phyloP scores from a whole-genome alignment of 1,139 yeast species.

The Nakaseomyces kungkrabaensis region DNA sequence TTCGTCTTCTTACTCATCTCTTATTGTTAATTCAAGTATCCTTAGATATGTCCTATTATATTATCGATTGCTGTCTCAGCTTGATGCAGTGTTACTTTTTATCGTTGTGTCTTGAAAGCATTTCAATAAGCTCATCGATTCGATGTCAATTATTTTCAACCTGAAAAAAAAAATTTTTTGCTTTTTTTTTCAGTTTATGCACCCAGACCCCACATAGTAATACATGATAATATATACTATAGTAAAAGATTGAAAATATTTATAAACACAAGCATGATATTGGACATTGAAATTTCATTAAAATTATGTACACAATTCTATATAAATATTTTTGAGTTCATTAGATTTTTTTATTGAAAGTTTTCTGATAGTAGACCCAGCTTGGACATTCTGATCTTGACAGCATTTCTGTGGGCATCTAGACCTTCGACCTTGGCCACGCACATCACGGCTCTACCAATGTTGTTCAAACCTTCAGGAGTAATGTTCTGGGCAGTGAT shows the following conservation, averaged over 20 bases:
- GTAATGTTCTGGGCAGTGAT: slow-evolving; percentile 88
- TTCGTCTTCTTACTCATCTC: background rate
- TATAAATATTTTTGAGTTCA: background rate
- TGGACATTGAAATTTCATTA: too few species aligned
- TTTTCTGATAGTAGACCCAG: slow-evolving; percentile 39
- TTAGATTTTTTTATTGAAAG: slow-evolving; percentile 17
- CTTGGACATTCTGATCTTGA: slow-evolving; percentile 82
- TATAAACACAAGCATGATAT: too few species aligned
- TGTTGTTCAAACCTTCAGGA: slow-evolving; percentile 70
- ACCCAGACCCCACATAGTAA: background rate
- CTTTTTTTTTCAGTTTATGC: background rate
- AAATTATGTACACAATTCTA: background rate
- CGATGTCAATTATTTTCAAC: background rate
- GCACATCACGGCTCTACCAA: slow-evolving; percentile 93
- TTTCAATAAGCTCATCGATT: slow-evolving; percentile 1
- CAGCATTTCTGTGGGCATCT: slow-evolving; percentile 95
- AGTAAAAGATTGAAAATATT: too few species aligned
- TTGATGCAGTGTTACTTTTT: too few species aligned
- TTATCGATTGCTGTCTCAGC: background rate
- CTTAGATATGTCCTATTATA: background rate
- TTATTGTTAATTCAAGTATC: background rate
- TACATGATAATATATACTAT: background rate
- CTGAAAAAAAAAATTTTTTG: background rate
- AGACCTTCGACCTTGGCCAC: slow-evolving; percentile 95
- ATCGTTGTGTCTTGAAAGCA: too few species aligned